Evolutionary conservation across 768 basidiomycete species (phyloP), one percentile per base, ranked within the genome.

Genomic region (Naganishia vaughanmartiniae): DNA sequence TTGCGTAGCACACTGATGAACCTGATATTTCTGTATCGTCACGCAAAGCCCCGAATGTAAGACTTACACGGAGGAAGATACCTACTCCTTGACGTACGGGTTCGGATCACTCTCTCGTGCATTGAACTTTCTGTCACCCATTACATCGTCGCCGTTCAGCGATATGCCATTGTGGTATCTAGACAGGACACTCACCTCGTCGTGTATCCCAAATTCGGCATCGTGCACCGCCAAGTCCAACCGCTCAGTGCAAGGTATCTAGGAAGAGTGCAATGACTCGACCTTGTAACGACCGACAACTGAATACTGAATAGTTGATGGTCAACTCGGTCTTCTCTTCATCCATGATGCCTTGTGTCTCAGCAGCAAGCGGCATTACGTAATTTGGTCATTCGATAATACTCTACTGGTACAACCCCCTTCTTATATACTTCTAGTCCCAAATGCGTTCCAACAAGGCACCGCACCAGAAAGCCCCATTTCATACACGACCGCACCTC

Each of bases 61-160:
- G 65, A 30, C 19, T 12, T 10, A 53, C 10, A 15, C 1, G 33
- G 24, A 14, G 17, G 48, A 24, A 5, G 19, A 14, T 9, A 17
- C 5, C 57, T 34, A 21, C 4, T 36, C 33, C 11, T 28, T 19
- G 3, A 57, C 67, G 34, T 39, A 65, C 63, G 69, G 69, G 48
- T 70, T 70, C 5, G 69, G 69, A 54, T 70, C 69, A 42, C 24
- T 54, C 34, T 70, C 69, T 24, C 69, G 31, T 4, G 63, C 60
- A 31, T 70, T 70, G 55, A 70, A 65, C 53, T 65, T 70, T 33
- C 69, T 51, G 42, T 21, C n/a, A 12, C 24, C 6, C 1, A n/a
- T 4, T 2, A 30, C 11, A 45, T 24, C 39, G 17, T 21, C 4
- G 12, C 60, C 33, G 60, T 46, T 42, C 24, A 42, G 14, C 60